Base-by-base conservation (phyloP, 2,329 filamentous ascomycete genomes). In the Pseudogymnoascus sp. region DNA sequence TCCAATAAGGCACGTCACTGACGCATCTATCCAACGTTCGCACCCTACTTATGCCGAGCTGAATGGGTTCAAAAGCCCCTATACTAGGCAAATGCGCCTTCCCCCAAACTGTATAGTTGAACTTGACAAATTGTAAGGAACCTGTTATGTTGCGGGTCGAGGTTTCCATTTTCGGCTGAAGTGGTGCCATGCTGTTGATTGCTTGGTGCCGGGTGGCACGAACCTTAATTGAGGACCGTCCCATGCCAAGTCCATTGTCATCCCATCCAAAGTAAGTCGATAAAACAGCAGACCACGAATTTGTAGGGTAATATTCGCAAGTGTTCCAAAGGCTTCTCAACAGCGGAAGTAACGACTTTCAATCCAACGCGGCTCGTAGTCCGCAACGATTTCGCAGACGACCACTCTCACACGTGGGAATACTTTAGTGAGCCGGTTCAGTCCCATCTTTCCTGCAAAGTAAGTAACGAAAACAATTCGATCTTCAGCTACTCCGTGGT, bases 401-500 rank as follows among this genome's bases (percentile, higher is more conserved):
- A 97, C 91, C 15, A 96, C 88, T 60, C 87, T 88, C 58, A 97
- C 87, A 4, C 87, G 86, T 0, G 94, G 92, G 69, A 94, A 99
- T 2, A 96, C 94, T 62, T 87, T 90, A 64, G 90, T 89, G 68
- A 99, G 76, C 65, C 94, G 82, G 71, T 94, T 91, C 64, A 97
- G 73, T 0, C 92, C 94, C 68, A 90, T 84, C 66, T 86, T 86
- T 7, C 93, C 93, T 3, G 92, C 93, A 66, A 91, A 88, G 72
- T 95, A 97, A 3, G 93, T 96, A 39, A 96, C 92, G 72, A 97
- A 87, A 35, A 97, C 90, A 66, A 99, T 96, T 66, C 82, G 87
- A 50, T 90, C 84, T 71, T 94, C 87, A 5, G 84, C 77, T 5
- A 97, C 92, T 9, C 94, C 94, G 71, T 97, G 92, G 73, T 99